Base-by-base conservation (phyloP, 2,329 filamentous ascomycete species). In the Claviceps maximensis region DNA sequence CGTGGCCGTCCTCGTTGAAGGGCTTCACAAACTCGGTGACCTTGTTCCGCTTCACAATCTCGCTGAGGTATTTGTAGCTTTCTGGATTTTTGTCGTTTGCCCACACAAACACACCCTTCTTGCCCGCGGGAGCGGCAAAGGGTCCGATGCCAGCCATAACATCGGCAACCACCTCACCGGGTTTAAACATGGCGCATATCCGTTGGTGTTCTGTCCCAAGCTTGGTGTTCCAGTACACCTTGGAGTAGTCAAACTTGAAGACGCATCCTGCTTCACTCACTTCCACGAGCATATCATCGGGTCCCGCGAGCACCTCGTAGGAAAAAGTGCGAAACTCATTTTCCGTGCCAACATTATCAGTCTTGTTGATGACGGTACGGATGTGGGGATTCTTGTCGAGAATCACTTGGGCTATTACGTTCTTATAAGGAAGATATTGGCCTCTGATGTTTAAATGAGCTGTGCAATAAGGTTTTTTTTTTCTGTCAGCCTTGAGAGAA, bases 71-170 rank as follows among this genome's bases (percentile, higher is more conserved):
- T 53, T 75, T 78, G 69, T 83, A 89, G 61, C 89, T 90, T 62
- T 94, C 87, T 0, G 91, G 91, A 65, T 98, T 98, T 65, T 96
- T 83, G 67, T 98, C 93, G 69, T 97, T 98, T 41, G 90, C 93
- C 83, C 87, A 95, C 19, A 96, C 90, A 61, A 97, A 95, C 29
- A 94, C 87, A 41, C 81, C 82, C 67, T 86, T 91, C 72, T 87
- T 94, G 17, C 88, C 93, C 0, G 91, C 89, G 0, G 93, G 93
- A 3, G 95, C 77, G 23, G 91, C 90, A 67, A 98, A 98, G 0
- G 93, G 93, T 0, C 93, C 93, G 49, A 98, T 90, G 45, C 93
- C 93, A 0, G 90, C 91, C 91, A 97, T 98, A 58, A 96, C 86
- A 68, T 98, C 93, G 71, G 86, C 93, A 1, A 97, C 87, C 3